Percentiles rank a stretch among this genome's conserved stretches.
These are phyloP conservation scores for Monsonia emarginata DNA, from an alignment of 441 rosid species.

Conservation along the genomic window DNA sequence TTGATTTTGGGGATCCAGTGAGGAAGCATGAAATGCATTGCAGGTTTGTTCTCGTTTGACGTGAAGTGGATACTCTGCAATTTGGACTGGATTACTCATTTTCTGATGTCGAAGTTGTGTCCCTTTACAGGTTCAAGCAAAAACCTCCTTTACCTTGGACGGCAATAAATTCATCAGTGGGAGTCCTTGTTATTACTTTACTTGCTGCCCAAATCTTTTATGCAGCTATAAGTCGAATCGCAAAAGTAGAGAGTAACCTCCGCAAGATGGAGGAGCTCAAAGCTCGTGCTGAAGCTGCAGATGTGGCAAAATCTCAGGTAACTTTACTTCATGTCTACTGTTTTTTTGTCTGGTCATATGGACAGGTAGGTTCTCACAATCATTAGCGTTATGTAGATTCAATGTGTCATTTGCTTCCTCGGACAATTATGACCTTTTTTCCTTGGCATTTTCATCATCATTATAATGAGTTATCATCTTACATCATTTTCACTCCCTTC, in stretches of 20 bases:
- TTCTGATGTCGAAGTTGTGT: conserved; percentile 10
- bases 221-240: conserved; percentile 66
- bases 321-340: conserved; percentile 4
- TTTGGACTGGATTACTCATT: not conserved
- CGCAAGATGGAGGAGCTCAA: conserved; percentile 66
- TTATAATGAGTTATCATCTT: not conserved
- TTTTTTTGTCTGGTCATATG: not conserved
- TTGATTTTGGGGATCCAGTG: conserved; percentile 89
- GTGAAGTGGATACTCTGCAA: not conserved
- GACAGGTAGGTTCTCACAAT: not conserved
- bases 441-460: not conserved
- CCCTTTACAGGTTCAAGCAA: conserved; percentile 54
- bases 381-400: not conserved
- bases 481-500: not conserved
- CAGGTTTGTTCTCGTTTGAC: conserved; percentile 42
- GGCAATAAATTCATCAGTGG: conserved; percentile 56
- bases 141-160: conserved; percentile 71
- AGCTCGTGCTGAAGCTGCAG: conserved; percentile 95
- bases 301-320: conserved; percentile 95
- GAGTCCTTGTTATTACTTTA: conserved; percentile 53
- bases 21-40: conserved; percentile 92
- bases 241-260: conserved; percentile 64
- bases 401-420: not conserved
- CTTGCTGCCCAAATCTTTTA: conserved; percentile 67
- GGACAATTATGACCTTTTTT: not conserved